Base-by-base conservation (phyloP, 176 grass and related monocot species). In the Musa itinerans region DNA sequence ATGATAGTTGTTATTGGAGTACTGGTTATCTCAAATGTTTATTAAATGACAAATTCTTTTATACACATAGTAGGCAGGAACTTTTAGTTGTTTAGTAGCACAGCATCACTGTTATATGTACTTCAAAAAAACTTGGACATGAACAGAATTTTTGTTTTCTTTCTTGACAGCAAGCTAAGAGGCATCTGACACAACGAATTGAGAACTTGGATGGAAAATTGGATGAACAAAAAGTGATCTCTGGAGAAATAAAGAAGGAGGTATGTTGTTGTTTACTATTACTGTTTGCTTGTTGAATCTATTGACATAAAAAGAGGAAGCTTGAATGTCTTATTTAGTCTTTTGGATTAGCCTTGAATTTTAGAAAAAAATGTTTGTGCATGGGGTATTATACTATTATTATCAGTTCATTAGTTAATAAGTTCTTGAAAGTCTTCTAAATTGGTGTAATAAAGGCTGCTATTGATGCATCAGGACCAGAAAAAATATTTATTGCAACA, bases 121-220 rank as follows among this genome's bases (percentile, higher is more conserved):
- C 34, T 43, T 43, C 4, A 43, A 43, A 43, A 4, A 43, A 43
- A 43, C 34, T 43, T 43, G 34, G 34, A 3, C 34, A 43, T 43
- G 34, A 43, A 43, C 34, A 43, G 34, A 43, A 34, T 0, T 34
- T 43, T 43, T 80, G 71, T 59, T 83, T 12, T 53, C 82, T 12
- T 77, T 64, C 27, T 83, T 24, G 78, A 76, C 83, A 97, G 94
- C 84, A 89, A 68, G 86, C 90, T 85, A 99, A 99, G 82, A 92
- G 74, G 74, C 95, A 99, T 87, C 83, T 99, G 63, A 94, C 90
- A 53, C 95, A 99, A 57, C 86, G 95, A 58, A 99, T 99, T 51
- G 86, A 89, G 75, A 94, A 87, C 78, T 80, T 99, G 83, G 95
- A 99, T 84, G 90, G 92, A 63, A 99, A 99, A 83, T 84, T 99